phyloP scores from a whole-genome alignment of 148 eudicot genomes.

The Vaccinium macrocarpon region DNA sequence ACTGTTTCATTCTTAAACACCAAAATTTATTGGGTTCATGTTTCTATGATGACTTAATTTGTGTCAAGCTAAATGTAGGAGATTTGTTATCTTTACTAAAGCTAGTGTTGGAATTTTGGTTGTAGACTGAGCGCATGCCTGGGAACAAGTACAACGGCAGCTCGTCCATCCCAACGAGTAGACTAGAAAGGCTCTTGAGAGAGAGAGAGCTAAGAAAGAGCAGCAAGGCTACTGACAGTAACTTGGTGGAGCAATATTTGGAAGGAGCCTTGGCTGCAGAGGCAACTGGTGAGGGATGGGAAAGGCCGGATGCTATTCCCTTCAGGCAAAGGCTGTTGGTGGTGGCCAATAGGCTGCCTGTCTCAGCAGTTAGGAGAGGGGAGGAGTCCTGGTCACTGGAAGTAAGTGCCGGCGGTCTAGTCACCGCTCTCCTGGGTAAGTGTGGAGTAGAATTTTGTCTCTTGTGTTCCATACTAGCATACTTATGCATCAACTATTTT shows the following conservation, averaged over 20 bases:
- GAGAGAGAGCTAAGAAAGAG: slow-evolving; percentile 52
- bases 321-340: slow-evolving; percentile 68
- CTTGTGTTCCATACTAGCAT: background rate
- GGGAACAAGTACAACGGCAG: slow-evolving; percentile 63
- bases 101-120: slow-evolving; percentile 21
- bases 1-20: background rate
- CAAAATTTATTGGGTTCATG: slow-evolving; percentile 3
- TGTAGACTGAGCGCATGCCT: slow-evolving; percentile 61
- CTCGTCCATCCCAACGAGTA: slow-evolving; percentile 41
- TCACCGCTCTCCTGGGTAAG: slow-evolving; percentile 85
- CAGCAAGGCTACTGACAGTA: slow-evolving; percentile 37
- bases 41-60: slow-evolving; percentile 12
- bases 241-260: slow-evolving; percentile 48
- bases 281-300: slow-evolving; percentile 40
- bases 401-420: slow-evolving; percentile 87
- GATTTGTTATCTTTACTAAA: slow-evolving; percentile 18
- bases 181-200: slow-evolving; percentile 56
- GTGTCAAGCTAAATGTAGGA: slow-evolving; percentile 30
- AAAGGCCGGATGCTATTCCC: slow-evolving; percentile 44
- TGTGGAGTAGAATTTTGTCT: background rate
- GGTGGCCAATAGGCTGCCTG: slow-evolving; percentile 89
- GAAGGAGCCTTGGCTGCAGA: slow-evolving; percentile 53
- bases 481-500: background rate
- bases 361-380: slow-evolving; percentile 84
- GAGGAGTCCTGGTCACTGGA: slow-evolving; percentile 92